Conservation (phyloP, 2,329 filamentous ascomycete species). For the Tolypocladium amazonense region DNA sequence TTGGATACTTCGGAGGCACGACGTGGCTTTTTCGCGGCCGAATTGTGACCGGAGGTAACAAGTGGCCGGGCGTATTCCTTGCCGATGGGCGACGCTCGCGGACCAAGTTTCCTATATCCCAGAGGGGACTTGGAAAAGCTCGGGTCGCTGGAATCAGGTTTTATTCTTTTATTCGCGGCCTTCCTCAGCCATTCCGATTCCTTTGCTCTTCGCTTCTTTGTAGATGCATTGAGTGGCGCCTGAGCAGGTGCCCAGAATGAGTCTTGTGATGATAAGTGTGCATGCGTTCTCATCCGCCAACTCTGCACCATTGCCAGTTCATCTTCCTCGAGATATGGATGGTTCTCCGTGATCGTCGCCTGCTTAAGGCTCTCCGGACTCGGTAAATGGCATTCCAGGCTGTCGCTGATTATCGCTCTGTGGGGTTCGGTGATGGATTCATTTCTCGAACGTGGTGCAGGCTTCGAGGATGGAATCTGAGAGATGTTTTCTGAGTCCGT, state of each 20-base stretch:
- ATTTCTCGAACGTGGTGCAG: background rate
- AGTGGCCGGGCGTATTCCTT: background rate
- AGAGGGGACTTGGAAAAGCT: background rate
- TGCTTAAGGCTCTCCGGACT: constrained; percentile 29
- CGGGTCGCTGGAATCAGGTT: constrained; percentile 6
- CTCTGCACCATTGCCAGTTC: constrained; percentile 19
- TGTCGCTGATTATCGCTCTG: constrained; percentile 4
- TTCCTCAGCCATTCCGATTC: constrained; percentile 22
- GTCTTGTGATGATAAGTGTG: constrained; percentile 2
- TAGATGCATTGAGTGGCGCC: constrained; percentile 3
- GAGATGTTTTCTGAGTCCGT: background rate
- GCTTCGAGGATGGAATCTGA: background rate
- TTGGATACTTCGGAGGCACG: background rate
- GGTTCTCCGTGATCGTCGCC: constrained; percentile 12
- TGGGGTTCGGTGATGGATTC: constrained; percentile 5
- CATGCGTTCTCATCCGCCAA: constrained; percentile 18
- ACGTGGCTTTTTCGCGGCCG: background rate
- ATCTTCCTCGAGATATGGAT: constrained; percentile 19
- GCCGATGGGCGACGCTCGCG: background rate
- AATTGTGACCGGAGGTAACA: background rate
- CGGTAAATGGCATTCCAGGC: constrained; percentile 28
- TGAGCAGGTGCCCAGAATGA: constrained; percentile 10
- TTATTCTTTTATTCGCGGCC: constrained; percentile 16
- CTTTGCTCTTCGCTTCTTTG: constrained; percentile 14
- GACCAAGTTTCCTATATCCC: background rate